Evolutionary conservation across 257 asterid genomes (phyloP).

Genomic region (Misopates orontium): DNA sequence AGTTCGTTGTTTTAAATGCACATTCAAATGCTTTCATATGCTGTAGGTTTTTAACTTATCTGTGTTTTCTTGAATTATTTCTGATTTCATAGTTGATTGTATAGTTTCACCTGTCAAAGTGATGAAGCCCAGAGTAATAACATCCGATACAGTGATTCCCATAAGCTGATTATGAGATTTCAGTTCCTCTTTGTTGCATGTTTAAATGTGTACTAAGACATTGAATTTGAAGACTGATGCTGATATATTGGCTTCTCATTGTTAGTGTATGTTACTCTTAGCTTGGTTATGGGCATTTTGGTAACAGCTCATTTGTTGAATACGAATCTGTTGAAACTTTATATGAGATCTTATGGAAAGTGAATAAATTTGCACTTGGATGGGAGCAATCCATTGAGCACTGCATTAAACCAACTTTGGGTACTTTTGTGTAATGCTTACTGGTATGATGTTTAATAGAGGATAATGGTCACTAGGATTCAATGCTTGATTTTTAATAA

Average conservation of each 20-base stretch:
- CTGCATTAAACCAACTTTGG: neutral
- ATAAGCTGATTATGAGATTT: neutral
- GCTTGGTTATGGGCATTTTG: neutral
- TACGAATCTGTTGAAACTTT: neutral
- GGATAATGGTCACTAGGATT: neutral
- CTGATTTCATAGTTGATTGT: conserved; percentile 6
- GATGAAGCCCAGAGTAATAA: neutral
- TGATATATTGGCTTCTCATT: neutral
- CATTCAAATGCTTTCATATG: neutral
- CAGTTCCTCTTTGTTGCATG: neutral
- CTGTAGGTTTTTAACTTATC: neutral
- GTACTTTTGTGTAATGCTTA: neutral
- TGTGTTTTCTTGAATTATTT: neutral
- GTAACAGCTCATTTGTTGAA: conserved; percentile 5
- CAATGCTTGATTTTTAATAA: neutral
- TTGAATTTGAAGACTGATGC: neutral
- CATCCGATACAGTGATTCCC: neutral
- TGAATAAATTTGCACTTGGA: neutral
- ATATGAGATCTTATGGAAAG: neutral
- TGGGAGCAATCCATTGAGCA: neutral
- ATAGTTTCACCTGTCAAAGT: neutral
- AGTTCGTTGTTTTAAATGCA: neutral
- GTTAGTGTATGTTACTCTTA: neutral
- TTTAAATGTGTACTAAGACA: neutral
- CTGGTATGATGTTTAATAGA: neutral